Conservation (phyloP, 257 asterid genomes). For the Solanum corneliomulleri region DNA sequence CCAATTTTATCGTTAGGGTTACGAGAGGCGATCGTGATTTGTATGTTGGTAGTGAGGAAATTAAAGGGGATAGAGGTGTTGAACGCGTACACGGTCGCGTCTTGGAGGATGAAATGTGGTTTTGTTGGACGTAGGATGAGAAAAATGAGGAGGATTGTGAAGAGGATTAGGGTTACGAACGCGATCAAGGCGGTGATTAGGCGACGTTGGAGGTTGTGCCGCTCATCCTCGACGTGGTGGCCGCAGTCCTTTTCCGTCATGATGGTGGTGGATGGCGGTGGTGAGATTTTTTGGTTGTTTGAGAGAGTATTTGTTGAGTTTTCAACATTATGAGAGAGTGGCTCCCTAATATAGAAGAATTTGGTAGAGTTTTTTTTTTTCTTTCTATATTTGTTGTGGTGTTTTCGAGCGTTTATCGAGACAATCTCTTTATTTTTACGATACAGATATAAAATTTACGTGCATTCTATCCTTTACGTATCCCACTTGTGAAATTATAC, state of each 20-base stretch:
- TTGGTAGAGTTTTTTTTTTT: not conserved
- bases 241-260: constrained; percentile 54
- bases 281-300: not conserved
- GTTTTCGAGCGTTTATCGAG: too few species aligned
- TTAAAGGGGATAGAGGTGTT: constrained; percentile 36
- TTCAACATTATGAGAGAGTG: not conserved
- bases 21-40: constrained; percentile 42
- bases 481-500: not conserved
- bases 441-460: not conserved
- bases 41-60: constrained; percentile 44
- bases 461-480: not conserved
- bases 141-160: constrained; percentile 39
- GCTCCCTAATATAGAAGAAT: not conserved
- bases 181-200: constrained; percentile 1
- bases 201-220: constrained; percentile 20
- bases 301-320: not conserved
- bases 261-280: not conserved
- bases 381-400: not conserved
- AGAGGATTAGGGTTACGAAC: constrained; percentile 22
- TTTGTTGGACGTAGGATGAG: constrained; percentile 67
- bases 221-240: constrained; percentile 24
- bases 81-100: constrained; percentile 54
- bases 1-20: constrained; percentile 53
- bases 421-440: not conserved
- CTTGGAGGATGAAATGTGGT: constrained; percentile 60